Base-by-base conservation (phyloP, 1,139 yeast genomes). In the Lodderomyces oxycetoniae region DNA sequence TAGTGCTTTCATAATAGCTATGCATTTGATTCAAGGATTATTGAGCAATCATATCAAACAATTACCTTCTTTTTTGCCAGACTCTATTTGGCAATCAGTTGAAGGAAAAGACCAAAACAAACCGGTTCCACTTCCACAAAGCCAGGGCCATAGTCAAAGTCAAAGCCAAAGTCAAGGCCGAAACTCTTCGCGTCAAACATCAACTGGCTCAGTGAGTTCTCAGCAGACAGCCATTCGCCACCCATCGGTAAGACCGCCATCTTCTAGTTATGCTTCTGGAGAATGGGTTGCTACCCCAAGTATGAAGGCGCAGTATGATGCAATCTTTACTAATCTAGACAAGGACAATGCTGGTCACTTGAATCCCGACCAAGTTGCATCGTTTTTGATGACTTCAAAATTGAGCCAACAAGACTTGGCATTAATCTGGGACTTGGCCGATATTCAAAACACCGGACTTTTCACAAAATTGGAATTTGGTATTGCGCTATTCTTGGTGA, bases 341-440 rank as follows among this genome's bases (percentile, higher is more conserved):
- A 80, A 79, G 45, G 45, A 66, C 7, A 70, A 71, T 27, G 43
- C 64, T 1, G 96, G 95, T 3, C 55, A 67, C 2, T 71, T 91
- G 48, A 77, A 80, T 22, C 84, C 89, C 6, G 74, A 71, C 41
- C 89, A 87, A 45, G 91, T 93, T 28, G 98, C 95, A 3, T 80
- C 84, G 5, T 88, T 89, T 54, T 75, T 93, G 50, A 78, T 87
- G 70, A 83, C 94, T 8, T 89, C 97, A 2, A 85, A 86, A 43
- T 72, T 93, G 40, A 71, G 79, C 30, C 96, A 89, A 51, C 93
- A 86, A 38, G 80, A 77, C 25, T 70, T 93, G 46, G 98, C 98
- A 1, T 67, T 77, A 20, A 79, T 93, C 29, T 93, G 99, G 99
- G 97, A 91, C 57, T 69, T 91, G 50, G 79, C 97, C 5, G 97